These are phyloP conservation scores for Hypoxylon subgilvum DNA, from an alignment of 495 filamentous ascomycete genomes.

Conservation along the genomic window DNA sequence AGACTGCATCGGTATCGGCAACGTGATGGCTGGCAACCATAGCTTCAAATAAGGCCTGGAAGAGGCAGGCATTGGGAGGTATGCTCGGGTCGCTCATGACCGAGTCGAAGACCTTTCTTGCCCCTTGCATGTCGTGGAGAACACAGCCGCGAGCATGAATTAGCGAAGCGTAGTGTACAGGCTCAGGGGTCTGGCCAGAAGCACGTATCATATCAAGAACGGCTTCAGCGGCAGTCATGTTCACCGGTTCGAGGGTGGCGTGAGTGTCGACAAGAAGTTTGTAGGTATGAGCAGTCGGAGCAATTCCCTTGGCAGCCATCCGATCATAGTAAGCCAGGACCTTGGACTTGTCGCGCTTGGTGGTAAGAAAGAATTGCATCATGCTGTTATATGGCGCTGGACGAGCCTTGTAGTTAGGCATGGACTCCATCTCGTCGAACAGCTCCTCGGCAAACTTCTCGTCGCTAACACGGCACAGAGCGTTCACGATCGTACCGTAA, in stretches of 20 bases:
- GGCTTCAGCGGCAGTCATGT: constrained; percentile 87
- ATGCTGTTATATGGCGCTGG: constrained; percentile 97
- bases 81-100: constrained; percentile 71
- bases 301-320: constrained; percentile 85
- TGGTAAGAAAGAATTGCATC: constrained; percentile 99
- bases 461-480: constrained; percentile 93
- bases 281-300: constrained; percentile 93
- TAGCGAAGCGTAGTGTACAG: constrained; percentile 92
- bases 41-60: constrained; percentile 92
- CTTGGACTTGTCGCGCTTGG: constrained; percentile 92
- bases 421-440: constrained; percentile 98
- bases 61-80: constrained; percentile 80
- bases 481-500: constrained; percentile 97
- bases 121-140: constrained; percentile 84
- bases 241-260: constrained; percentile 88
- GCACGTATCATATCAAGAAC: constrained; percentile 79
- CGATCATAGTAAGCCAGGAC: constrained; percentile 95
- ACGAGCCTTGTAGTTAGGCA: constrained; percentile 98
- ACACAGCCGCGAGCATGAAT: constrained; percentile 97
- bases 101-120: constrained; percentile 78
- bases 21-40: constrained; percentile 95
- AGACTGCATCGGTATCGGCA: constrained; percentile 71
- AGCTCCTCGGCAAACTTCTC: constrained; percentile 97
- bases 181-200: constrained; percentile 77
- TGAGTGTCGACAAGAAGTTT: constrained; percentile 97